Conservation (phyloP, 148 eudicot genomes). For the Vaccinium corymbosum region DNA sequence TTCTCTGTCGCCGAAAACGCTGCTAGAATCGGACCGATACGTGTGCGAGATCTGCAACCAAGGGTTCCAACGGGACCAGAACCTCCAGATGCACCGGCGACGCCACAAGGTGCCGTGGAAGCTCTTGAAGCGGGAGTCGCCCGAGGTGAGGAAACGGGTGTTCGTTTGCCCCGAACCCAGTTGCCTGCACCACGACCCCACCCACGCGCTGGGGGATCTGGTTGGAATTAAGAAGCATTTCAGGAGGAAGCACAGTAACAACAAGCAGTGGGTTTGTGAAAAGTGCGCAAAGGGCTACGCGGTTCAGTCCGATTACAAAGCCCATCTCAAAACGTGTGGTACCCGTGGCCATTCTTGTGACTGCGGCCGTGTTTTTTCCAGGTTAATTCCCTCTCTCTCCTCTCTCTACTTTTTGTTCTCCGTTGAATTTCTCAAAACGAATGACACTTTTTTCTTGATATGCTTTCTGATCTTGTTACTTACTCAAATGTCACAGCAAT, state of each 20-base stretch:
- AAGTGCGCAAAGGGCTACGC: conserved; percentile 88
- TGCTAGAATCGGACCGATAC: conserved; percentile 78
- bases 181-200: conserved; percentile 84
- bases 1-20: conserved; percentile 71
- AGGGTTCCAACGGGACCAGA: conserved; percentile 92
- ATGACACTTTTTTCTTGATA: background rate
- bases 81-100: conserved; percentile 87
- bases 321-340: conserved; percentile 91
- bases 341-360: conserved; percentile 93
- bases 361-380: conserved; percentile 94
- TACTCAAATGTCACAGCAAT: background rate
- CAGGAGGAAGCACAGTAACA: conserved; percentile 79
- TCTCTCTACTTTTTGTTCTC: background rate
- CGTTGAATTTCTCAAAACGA: background rate
- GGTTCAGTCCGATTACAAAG: conserved; percentile 90
- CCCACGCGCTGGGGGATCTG: conserved; percentile 85
- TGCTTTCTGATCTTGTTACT: background rate
- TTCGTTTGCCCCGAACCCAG: conserved; percentile 91
- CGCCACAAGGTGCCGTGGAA: conserved; percentile 97
- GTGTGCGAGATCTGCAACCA: conserved; percentile 96
- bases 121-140: conserved; percentile 63
- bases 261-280: conserved; percentile 87
- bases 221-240: conserved; percentile 92
- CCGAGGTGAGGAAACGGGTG: conserved; percentile 61
- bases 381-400: conserved; percentile 28